These are phyloP conservation scores for Brassica cretica DNA, from an alignment of 345 rosid genomes.

Conservation along the genomic window DNA sequence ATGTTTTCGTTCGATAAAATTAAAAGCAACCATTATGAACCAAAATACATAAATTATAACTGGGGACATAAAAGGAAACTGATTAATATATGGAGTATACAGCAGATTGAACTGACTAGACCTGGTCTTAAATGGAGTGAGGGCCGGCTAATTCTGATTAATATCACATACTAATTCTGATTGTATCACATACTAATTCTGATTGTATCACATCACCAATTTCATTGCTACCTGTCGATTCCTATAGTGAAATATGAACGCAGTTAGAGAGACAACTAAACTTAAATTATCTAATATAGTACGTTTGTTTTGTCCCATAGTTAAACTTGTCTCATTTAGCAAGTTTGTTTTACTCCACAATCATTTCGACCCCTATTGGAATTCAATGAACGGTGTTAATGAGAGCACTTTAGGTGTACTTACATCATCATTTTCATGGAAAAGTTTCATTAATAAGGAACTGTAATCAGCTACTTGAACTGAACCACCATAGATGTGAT, in stretches of 20 bases:
- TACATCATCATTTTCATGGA: neutral
- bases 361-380: too few species aligned
- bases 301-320: neutral
- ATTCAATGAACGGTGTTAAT: too few species aligned
- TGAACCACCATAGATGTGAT: neutral
- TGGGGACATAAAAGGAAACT: neutral
- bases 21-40: neutral
- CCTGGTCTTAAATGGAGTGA: slow-evolving; percentile 1
- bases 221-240: neutral
- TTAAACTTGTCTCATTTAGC: neutral
- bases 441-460: neutral
- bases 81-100: neutral
- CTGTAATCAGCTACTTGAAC: neutral
- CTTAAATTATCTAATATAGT: too few species aligned
- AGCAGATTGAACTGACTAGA: neutral
- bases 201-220: neutral
- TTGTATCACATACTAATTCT: neutral
- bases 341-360: too few species aligned
- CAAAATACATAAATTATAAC: neutral
- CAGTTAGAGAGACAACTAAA: neutral
- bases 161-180: neutral
- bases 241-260: neutral
- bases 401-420: neutral
- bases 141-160: neutral
- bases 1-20: neutral